Evolutionary conservation across 1,139 yeast genomes (phyloP), one percentile per base, ranked within the genome.

Genomic region (Pichia sp.): DNA sequence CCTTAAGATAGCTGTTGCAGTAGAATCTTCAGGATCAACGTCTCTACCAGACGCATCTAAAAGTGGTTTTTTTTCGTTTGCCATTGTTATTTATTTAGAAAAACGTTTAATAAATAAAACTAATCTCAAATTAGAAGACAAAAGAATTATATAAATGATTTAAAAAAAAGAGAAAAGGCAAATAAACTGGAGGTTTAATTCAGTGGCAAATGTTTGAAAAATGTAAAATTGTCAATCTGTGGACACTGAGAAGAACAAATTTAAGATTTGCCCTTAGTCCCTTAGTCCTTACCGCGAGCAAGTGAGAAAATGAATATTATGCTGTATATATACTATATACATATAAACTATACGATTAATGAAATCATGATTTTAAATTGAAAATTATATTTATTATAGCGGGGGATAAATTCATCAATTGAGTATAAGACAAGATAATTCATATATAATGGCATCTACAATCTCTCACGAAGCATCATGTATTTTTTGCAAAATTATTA

Each of bases 1-100:
- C 72, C 97, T 86, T 64, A 94, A 76, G 65, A 94, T 94, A 37
- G 98, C 98, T 50, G 98, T 92, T 58, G 99, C 98, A 49, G 96
- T 88, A 56, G 80, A 81, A 67, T 92, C 97, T 64, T 66, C 68
- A n/a, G 62, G 61, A 31, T 48, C 62, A 7, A 54, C 51, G 2
- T 62, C 66, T 44, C 53, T 60, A 18, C 69, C 69, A 29, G 68
- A 65, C 18, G 62, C 67, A 47, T 66, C 69, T 45, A 65, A 57
- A 46, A 63, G 54, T 10, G 67, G 65, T 50, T 65, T 64, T 58
- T 63, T 63, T 43, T 62, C 65, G 46, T 54, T 55, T 38, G 32
- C 48, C 54, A 51, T 51, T 36, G 18, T 3, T 43, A 18, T 25
- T 36, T 3, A 7, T 18, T 6, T 5, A 5, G 28, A 37, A 9